Base-by-base conservation (phyloP, 2,329 filamentous ascomycete genomes). In the Talaromyces sp. region DNA sequence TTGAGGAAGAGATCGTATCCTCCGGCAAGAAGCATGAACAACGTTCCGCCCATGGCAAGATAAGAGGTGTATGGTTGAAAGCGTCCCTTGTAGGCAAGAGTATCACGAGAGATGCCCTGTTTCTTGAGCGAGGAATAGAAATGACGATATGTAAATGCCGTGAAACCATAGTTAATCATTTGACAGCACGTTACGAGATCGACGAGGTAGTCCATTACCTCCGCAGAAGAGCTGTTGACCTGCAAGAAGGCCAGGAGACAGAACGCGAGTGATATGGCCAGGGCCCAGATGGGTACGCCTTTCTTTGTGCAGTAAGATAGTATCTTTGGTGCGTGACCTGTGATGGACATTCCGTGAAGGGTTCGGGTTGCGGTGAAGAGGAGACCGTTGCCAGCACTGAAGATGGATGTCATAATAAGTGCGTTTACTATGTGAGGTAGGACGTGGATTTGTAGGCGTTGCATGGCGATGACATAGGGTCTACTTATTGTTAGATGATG, bases 351-450 rank as follows among this genome's bases (percentile, higher is more conserved):
- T 63, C 87, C 88, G 74, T 90, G 88, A 40, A 91, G 80, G 16
- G 86, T 89, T 61, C 88, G 85, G 65, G 84, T 87, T 18, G 86
- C 88, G 68, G 85, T 89, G 81, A 91, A 91, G 28, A 91, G 77
- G 77, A 91, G 88, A 8, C 86, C 89, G 79, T 91, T 91, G 65
- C 87, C 83, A n/a, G 88, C 88, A 18, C 84, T 88, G 76, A 91
- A 89, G 68, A 90, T 87, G 71, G 90, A 91, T 66, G 90, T 73
- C 67, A 89, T 77, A 67, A 91, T 90, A 70, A 85, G 88, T 28
- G 77, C 88, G 75, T 92, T 91, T 71, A 91, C 78, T 69, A 91
- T 83, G 67, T 85, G 81, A 8, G 87, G 84, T 7, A 91, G 79
- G 37, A 77, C 75, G 9, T 81, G 73, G 72, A 91, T 87, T 31